Conservation (phyloP, 2,329 filamentous ascomycete species). For the Fusarium xyrophilum region DNA sequence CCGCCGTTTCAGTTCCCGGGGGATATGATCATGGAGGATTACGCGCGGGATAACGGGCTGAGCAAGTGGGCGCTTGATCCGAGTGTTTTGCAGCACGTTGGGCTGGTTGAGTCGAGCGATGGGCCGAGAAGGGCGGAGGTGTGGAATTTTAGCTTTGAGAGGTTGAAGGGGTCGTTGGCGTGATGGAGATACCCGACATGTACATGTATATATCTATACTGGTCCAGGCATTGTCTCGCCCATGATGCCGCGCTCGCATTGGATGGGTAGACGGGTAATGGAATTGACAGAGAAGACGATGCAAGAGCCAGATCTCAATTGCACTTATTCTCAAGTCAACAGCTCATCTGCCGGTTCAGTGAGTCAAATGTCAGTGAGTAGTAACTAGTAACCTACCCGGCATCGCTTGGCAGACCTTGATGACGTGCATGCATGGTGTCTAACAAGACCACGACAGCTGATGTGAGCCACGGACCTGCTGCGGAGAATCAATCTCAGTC, state of each 20-base stretch:
- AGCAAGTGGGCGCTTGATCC: conserved; percentile 49
- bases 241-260: too few species aligned
- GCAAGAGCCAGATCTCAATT: too few species aligned
- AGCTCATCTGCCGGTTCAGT: too few species aligned
- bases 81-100: conserved; percentile 50
- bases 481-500: neutral
- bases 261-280: too few species aligned
- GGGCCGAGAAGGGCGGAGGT: conserved; percentile 42
- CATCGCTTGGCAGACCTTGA: rapidly evolving
- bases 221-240: too few species aligned
- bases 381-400: neutral
- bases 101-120: conserved; percentile 44
- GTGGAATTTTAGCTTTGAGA: conserved; percentile 50
- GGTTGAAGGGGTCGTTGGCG: neutral
- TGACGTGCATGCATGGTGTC: too few species aligned
- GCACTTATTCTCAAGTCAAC: too few species aligned
- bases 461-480: neutral
- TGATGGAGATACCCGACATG: neutral
- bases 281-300: too few species aligned
- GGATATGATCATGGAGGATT: conserved; percentile 48
- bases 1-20: conserved; percentile 47
- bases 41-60: conserved; percentile 41
- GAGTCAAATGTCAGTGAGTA: neutral
- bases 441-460: neutral
- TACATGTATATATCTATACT: neutral